These are phyloP conservation scores for Chaetomium tenue DNA, from an alignment of 495 filamentous ascomycete genomes.

Conservation along the genomic window DNA sequence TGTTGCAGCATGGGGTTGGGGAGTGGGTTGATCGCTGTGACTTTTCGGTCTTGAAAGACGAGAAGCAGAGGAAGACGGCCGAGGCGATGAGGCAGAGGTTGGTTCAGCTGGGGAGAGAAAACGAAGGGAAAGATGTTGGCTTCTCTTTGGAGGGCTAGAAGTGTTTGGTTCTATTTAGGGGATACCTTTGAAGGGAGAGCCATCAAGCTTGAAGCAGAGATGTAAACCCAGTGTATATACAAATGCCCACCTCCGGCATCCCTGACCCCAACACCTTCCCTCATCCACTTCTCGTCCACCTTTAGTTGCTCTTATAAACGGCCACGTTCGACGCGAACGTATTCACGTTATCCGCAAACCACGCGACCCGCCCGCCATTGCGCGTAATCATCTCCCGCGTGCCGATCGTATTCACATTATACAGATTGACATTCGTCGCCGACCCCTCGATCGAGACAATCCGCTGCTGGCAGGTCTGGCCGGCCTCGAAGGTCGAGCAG, in stretches of 20 bases:
- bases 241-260: not conserved
- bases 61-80: slow-evolving; percentile 53
- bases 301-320: slow-evolving; percentile 37
- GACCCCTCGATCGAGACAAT: slow-evolving; percentile 53
- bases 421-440: slow-evolving; percentile 49
- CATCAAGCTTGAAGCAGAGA: not conserved
- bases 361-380: slow-evolving; percentile 42
- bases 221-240: not conserved
- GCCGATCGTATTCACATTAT: slow-evolving; percentile 57
- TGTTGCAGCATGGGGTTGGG: slow-evolving; percentile 82
- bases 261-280: slow-evolving; percentile 16
- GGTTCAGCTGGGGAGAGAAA: slow-evolving; percentile 58
- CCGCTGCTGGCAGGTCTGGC: slow-evolving; percentile 55
- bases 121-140: slow-evolving; percentile 53
- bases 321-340: slow-evolving; percentile 48
- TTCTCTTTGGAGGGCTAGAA: slow-evolving; percentile 46
- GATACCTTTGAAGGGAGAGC: not conserved
- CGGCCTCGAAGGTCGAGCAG: slow-evolving; percentile 45
- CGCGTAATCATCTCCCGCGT: slow-evolving; percentile 48
- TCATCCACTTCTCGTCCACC: not conserved
- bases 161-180: not conserved
- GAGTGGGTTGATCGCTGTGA: slow-evolving; percentile 64
- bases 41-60: slow-evolving; percentile 49
- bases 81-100: slow-evolving; percentile 55
- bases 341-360: slow-evolving; percentile 47